A percentile compares a stretch with the other conserved stretches of the same genome.
phyloP scores from a whole-genome alignment of 139 green algal species.

The Pseudopediastrum boryanum region DNA sequence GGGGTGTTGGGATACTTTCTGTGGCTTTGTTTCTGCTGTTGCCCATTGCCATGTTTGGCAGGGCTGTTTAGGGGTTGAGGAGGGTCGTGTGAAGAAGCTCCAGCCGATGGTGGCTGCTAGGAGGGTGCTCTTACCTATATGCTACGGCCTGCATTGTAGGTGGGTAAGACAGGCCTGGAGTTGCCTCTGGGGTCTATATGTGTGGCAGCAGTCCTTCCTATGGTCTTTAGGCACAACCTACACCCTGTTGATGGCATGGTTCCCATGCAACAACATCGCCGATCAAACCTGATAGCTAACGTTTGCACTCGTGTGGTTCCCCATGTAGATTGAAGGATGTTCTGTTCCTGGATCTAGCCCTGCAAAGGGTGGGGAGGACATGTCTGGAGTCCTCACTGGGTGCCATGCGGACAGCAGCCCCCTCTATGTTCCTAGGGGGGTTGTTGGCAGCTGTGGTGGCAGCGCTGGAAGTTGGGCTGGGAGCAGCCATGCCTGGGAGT shows the following conservation, averaged over 20 bases:
- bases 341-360: conserved; percentile 73
- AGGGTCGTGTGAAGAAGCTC: neutral
- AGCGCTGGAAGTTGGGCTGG: conserved; percentile 3
- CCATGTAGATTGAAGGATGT: conserved; percentile 58
- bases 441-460: conserved; percentile 16
- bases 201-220: too few species aligned
- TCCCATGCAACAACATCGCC: too few species aligned
- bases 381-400: conserved; percentile 50
- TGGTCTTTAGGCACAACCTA: too few species aligned
- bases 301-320: neutral
- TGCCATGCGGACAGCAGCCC: conserved; percentile 9
- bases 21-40: too few species aligned
- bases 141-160: conserved; percentile 2
- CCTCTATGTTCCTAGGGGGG: conserved; percentile 24
- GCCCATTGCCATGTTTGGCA: too few species aligned
- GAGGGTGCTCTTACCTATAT: neutral
- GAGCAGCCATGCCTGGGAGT: conserved; percentile 9
- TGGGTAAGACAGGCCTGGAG: conserved; percentile 2
- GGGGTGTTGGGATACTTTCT: too few species aligned
- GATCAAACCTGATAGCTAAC: too few species aligned
- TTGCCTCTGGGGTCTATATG: too few species aligned
- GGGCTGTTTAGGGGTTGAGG: conserved; percentile 8
- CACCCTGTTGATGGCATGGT: too few species aligned
- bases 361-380: conserved; percentile 53
- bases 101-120: conserved; percentile 1